phyloP scores from a whole-genome alignment of 306 rosid genomes.

The Herpetospermum pedunculosum region DNA sequence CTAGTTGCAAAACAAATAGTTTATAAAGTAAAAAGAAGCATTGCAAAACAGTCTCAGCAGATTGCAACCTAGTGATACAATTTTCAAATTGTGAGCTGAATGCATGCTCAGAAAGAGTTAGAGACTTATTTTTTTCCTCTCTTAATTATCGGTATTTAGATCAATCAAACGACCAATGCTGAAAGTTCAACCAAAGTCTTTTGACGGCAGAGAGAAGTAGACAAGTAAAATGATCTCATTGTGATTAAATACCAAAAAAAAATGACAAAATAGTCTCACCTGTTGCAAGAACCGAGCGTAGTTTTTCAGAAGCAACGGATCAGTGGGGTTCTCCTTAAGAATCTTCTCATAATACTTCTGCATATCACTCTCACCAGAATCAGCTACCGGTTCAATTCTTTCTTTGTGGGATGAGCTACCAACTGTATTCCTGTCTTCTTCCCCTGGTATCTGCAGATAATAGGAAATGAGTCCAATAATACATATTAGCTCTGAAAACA shows the following conservation, averaged over 20 bases:
- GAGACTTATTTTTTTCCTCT: neutral
- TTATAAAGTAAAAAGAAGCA: neutral
- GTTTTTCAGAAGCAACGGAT: slow-evolving; percentile 49
- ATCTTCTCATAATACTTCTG: slow-evolving; percentile 42
- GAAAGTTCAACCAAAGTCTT: neutral
- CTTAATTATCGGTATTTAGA: neutral
- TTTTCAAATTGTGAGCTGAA: neutral
- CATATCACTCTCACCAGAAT: slow-evolving; percentile 11
- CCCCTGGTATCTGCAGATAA: slow-evolving; percentile 28
- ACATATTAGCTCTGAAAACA: slow-evolving; percentile 1
- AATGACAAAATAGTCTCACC: slow-evolving; percentile 29
- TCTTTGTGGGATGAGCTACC: neutral
- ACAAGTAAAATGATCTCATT: neutral
- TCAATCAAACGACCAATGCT: neutral
- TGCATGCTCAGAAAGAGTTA: neutral
- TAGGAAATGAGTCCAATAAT: slow-evolving; percentile 11
- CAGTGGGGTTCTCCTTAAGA: slow-evolving; percentile 42
- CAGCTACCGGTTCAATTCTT: slow-evolving; percentile 9
- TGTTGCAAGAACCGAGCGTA: slow-evolving; percentile 60
- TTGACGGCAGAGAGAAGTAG: neutral
- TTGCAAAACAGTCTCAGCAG: neutral
- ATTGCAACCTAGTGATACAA: neutral
- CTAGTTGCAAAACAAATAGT: neutral
- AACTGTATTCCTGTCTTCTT: slow-evolving; percentile 11
- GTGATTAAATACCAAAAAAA: neutral